These are phyloP conservation scores for Gynochthodes officinalis DNA, from an alignment of 257 asterid genomes.

Conservation along the genomic window DNA sequence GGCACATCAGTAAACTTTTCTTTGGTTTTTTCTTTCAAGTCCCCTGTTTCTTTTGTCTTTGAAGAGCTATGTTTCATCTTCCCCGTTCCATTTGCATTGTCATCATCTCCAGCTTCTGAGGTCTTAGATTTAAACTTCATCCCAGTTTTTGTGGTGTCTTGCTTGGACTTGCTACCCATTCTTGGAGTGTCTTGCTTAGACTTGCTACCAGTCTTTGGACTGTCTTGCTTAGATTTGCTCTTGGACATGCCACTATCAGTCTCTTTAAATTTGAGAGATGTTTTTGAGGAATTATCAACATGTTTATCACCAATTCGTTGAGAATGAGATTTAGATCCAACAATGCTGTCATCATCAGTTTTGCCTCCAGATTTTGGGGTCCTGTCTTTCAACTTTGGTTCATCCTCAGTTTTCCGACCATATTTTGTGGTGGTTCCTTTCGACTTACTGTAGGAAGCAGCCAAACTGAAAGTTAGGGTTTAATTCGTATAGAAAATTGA, in stretches of 20 bases:
- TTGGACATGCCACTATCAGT: conserved; percentile 35
- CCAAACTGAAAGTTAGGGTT: conserved; percentile 21
- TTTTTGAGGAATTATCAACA: conserved; percentile 43
- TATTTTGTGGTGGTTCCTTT: conserved; percentile 47
- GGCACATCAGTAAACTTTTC: conserved; percentile 15
- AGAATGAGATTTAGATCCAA: conserved; percentile 22
- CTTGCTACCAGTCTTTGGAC: conserved; percentile 25
- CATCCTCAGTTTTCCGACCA: conserved; percentile 47
- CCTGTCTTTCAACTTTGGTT: conserved; percentile 37
- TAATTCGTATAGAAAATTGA: neutral
- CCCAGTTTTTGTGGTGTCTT: conserved; percentile 18
- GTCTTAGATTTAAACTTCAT: conserved; percentile 51
- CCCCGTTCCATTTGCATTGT: conserved; percentile 32
- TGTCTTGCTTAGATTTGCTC: conserved; percentile 50
- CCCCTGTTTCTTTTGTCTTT: conserved; percentile 51
- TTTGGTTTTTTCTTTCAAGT: conserved; percentile 38
- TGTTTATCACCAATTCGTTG: conserved; percentile 28
- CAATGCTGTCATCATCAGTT: conserved; percentile 35
- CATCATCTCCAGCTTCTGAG: conserved; percentile 35
- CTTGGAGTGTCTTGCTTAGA: conserved; percentile 43
- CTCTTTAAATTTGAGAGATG: conserved; percentile 52
- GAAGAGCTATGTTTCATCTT: conserved; percentile 46
- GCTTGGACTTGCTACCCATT: conserved; percentile 34
- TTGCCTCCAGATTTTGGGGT: conserved; percentile 38
- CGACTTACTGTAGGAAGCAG: conserved; percentile 41